These are phyloP conservation scores for Nakazawaea pomicola DNA, from an alignment of 805 yeast genomes.

Conservation along the genomic window DNA sequence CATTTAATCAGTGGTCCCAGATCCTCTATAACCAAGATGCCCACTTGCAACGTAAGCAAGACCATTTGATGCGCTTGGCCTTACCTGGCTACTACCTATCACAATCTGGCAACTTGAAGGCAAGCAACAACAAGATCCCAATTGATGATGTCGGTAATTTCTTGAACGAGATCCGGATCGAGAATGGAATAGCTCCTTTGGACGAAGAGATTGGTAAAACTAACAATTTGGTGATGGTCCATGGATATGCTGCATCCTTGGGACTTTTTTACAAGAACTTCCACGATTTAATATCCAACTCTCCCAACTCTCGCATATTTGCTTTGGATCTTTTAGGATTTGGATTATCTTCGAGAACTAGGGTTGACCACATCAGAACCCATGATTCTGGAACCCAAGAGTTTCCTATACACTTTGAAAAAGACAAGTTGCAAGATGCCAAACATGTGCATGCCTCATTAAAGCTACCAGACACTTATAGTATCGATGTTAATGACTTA, in stretches of 20 bases:
- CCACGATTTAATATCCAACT: slow-evolving; percentile 32
- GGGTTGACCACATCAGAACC: slow-evolving; percentile 17
- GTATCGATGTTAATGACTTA: slow-evolving; percentile 18
- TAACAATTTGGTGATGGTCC: slow-evolving; percentile 43
- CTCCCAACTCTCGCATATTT: slow-evolving; percentile 26
- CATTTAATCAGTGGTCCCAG: slow-evolving; percentile 6
- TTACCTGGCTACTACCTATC: slow-evolving; percentile 9
- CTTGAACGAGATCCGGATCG: slow-evolving; percentile 24
- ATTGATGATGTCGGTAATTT: slow-evolving; percentile 15
- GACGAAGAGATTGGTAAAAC: slow-evolving; percentile 1
- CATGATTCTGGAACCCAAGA: slow-evolving; percentile 14
- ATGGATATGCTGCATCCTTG: slow-evolving; percentile 52
- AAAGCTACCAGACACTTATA: slow-evolving; percentile 18
- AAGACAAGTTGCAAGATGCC: slow-evolving; percentile 14
- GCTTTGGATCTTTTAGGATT: slow-evolving; percentile 48
- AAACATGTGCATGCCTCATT: slow-evolving; percentile 22
- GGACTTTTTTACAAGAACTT: slow-evolving; percentile 56
- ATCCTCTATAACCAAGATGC: neutral
- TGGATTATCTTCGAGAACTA: slow-evolving; percentile 49
- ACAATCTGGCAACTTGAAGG: slow-evolving; percentile 1
- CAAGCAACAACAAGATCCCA: slow-evolving; percentile 6
- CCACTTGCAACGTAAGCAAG: slow-evolving; percentile 6
- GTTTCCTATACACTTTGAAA: slow-evolving; percentile 21
- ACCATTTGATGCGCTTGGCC: slow-evolving; percentile 4
- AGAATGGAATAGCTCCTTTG: slow-evolving; percentile 13